Evolutionary conservation across 2,329 filamentous ascomycete species (phyloP).

Genomic region (Exophiala dermatitidis): DNA sequence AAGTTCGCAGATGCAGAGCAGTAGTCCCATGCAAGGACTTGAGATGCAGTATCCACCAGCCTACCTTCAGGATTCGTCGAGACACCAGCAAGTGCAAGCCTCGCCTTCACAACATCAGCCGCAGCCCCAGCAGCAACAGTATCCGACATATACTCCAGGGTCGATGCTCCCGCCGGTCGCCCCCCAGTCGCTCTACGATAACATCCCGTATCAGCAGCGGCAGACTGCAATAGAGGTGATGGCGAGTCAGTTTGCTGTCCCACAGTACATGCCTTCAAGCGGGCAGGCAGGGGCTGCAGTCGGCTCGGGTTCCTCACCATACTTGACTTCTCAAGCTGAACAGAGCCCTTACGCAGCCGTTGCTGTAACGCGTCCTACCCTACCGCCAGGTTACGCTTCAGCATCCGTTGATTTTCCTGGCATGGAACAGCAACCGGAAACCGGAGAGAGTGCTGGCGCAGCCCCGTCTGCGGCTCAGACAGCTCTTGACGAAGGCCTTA

Average conservation of each 20-base stretch:
- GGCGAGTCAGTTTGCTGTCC: slow-evolving; percentile 58
- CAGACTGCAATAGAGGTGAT: slow-evolving; percentile 73
- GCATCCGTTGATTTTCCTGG: slow-evolving; percentile 45
- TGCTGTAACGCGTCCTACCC: slow-evolving; percentile 46
- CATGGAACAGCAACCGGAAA: slow-evolving; percentile 36
- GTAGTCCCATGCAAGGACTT: slow-evolving; percentile 40
- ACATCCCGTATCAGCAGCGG: slow-evolving; percentile 63
- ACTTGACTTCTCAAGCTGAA: slow-evolving; percentile 57
- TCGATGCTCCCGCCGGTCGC: slow-evolving; percentile 59
- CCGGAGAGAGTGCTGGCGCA: slow-evolving; percentile 25
- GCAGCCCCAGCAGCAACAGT: slow-evolving; percentile 51
- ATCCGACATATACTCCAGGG: slow-evolving; percentile 51
- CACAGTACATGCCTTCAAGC: slow-evolving; percentile 65
- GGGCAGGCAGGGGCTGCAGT: slow-evolving; percentile 58
- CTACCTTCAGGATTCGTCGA: slow-evolving; percentile 48
- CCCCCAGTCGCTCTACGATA: slow-evolving; percentile 63
- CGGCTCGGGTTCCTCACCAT: slow-evolving; percentile 51
- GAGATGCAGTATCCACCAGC: slow-evolving; percentile 61
- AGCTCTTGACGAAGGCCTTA: slow-evolving; percentile 60
- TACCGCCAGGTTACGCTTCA: slow-evolving; percentile 46
- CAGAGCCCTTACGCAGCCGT: slow-evolving; percentile 54
- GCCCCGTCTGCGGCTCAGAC: slow-evolving; percentile 37
- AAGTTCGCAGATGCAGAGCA: slow-evolving; percentile 47
- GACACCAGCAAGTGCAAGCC: slow-evolving; percentile 28
- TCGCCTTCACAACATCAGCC: slow-evolving; percentile 45